Evolutionary conservation across 768 basidiomycete genomes (phyloP), one percentile per base, ranked within the genome.

Genomic region (Harrya chromipes): DNA sequence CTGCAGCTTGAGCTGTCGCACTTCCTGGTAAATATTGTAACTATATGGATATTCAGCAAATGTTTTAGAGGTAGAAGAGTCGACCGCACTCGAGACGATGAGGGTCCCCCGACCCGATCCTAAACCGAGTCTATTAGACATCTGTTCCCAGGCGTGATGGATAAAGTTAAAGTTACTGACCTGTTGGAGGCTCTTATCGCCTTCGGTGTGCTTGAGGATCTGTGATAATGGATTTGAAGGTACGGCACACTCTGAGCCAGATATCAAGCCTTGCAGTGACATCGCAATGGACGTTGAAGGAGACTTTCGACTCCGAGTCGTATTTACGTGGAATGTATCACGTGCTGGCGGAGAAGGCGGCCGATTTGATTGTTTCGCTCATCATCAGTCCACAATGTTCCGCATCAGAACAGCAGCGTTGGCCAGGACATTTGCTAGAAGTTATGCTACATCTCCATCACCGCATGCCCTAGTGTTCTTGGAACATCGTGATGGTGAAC

Each of bases 241-340:
- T 17, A 84, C 79, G 12, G 86, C 87, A 69, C 94, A 97, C 71
- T 97, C 95, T 38, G 92, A 80, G 49, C 92, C 94, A 50, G 90
- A 92, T 53, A 93, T 80, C 35, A 93, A 74, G 49, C 84, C 77
- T 72, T 87, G 85, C 47, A 90, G 74, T 20, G 87, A 87, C 87
- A 89, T 89, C 5, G 52, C 26, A 11, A 13, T 29, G 29, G 26
- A 8, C 10, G 26, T 27, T 27, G 23, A 27, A 27, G 8, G 26
- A 27, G 26, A 23, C 23, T 6, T 23, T 23, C 4, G 23, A 23
- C 3, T 23, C 6, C 6, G 23, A 31, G 39, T 13, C 20, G 13
- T 33, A 4, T 37, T 29, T 20, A 14, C 6, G 1, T 4, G 20
- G 26, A 49, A 52, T 29, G 33, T 9, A 33, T 62, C 61, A 62